Percentiles rank a stretch among this genome's conserved stretches.
Conservation (phyloP, 2,329 filamentous ascomycete genomes). For the Colletotrichum tanaceti region DNA sequence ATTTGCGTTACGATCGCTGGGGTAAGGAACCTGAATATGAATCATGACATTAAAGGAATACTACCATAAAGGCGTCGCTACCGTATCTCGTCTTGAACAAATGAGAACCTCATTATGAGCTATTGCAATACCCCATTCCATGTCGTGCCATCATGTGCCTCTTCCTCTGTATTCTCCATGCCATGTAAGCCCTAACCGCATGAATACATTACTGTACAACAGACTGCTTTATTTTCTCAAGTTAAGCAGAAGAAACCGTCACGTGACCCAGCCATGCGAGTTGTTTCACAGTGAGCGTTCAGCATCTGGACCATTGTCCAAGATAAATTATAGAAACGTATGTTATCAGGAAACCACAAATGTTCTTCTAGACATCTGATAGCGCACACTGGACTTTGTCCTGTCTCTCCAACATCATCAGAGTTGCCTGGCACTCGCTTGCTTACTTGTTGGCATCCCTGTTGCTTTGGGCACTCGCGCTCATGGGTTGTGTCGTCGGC, state of each 20-base stretch:
- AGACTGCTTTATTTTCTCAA: slow-evolving; percentile 4
- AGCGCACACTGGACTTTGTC: background rate
- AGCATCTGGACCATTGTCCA: background rate
- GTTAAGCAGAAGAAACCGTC: background rate
- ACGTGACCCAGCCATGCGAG: background rate
- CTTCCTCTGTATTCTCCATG: background rate
- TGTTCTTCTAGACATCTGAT: background rate
- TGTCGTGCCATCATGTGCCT: background rate
- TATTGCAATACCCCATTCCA: slow-evolving; percentile 12
- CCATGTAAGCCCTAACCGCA: background rate
- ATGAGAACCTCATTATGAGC: background rate
- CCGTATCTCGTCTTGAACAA: background rate
- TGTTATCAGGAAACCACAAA: background rate
- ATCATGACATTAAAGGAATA: slow-evolving; percentile 15
- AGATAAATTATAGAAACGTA: background rate
- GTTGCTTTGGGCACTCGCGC: slow-evolving; percentile 91
- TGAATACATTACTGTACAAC: slow-evolving; percentile 15
- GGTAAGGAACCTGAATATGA: background rate
- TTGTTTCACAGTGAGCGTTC: background rate
- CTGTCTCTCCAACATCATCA: background rate
- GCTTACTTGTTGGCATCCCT: slow-evolving; percentile 76
- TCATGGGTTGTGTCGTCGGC: slow-evolving; percentile 80
- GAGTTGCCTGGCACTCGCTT: background rate
- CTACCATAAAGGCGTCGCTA: background rate
- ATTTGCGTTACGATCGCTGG: too few relatives aligned